These are phyloP conservation scores for Xanthoconium purpureum DNA, from an alignment of 768 basidiomycete genomes.

Conservation along the genomic window DNA sequence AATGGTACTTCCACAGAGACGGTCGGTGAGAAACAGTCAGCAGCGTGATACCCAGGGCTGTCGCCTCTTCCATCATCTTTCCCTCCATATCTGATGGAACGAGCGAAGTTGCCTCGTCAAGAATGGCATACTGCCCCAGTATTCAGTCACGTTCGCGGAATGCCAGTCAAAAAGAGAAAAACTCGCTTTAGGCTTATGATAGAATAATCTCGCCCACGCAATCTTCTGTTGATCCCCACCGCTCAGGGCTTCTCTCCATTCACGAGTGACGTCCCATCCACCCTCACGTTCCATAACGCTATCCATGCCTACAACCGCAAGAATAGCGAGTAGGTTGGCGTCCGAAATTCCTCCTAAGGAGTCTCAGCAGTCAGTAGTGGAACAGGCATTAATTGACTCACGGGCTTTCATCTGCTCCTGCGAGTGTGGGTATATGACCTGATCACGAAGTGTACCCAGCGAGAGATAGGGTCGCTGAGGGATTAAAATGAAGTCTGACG, in stretches of 20 bases:
- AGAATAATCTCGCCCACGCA: constrained; percentile 95
- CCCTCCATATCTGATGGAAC: constrained; percentile 93
- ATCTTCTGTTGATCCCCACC: constrained; percentile 97
- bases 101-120: constrained; percentile 94
- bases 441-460: constrained; percentile 89
- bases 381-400: constrained; percentile 35
- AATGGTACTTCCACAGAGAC: constrained; percentile 90
- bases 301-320: constrained; percentile 81
- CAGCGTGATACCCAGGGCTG: constrained; percentile 82
- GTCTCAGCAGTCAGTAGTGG: constrained; percentile 2
- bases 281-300: constrained; percentile 89
- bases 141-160: neutral
- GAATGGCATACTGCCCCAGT: constrained; percentile 77
- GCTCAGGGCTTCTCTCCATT: constrained; percentile 91
- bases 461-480: constrained; percentile 96
- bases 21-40: constrained; percentile 95
- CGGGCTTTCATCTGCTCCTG: constrained; percentile 74
- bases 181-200: constrained; percentile 85
- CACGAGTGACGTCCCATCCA: constrained; percentile 87
- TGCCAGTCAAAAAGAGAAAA: neutral
- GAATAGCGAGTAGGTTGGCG: constrained; percentile 63
- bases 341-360: constrained; percentile 70
- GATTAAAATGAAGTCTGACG: constrained; percentile 87
- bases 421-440: constrained; percentile 93
- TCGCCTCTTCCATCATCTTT: constrained; percentile 92